Conservation (phyloP, 495 filamentous ascomycete species). For the Daldinia decipiens region DNA sequence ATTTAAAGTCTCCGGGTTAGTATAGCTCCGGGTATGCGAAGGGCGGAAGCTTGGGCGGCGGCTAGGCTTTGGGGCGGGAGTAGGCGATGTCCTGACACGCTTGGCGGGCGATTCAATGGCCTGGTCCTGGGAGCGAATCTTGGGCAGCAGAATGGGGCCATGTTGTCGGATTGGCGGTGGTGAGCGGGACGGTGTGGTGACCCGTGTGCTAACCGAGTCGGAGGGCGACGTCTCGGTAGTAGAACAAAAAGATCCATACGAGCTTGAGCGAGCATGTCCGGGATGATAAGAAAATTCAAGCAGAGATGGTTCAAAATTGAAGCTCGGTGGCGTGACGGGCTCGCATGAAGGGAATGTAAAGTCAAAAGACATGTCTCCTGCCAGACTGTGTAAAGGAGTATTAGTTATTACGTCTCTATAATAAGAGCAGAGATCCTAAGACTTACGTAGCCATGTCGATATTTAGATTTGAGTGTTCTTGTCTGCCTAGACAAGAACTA, state of each 20-base stretch:
- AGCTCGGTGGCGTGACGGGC: slow-evolving; percentile 60
- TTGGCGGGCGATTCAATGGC: slow-evolving; percentile 62
- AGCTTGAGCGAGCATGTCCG: slow-evolving; percentile 62
- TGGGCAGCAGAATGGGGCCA: slow-evolving; percentile 85
- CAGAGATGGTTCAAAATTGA: slow-evolving; percentile 64
- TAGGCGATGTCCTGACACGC: slow-evolving; percentile 53
- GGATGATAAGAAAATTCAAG: slow-evolving; percentile 60
- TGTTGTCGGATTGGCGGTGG: slow-evolving; percentile 80
- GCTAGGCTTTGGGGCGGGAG: slow-evolving; percentile 40
- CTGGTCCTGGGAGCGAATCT: slow-evolving; percentile 87
- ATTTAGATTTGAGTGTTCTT: slow-evolving; percentile 44
- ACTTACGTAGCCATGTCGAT: slow-evolving; percentile 65
- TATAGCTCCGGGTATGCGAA: slow-evolving; percentile 70
- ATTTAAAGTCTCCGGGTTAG: slow-evolving; percentile 68
- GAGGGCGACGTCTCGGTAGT: slow-evolving; percentile 81
- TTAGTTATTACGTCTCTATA: slow-evolving; percentile 39
- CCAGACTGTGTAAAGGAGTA: slow-evolving; percentile 52
- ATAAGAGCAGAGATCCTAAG: slow-evolving; percentile 7
- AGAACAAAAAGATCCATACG: slow-evolving; percentile 64
- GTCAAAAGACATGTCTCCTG: slow-evolving; percentile 63
- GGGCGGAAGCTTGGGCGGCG: slow-evolving; percentile 55
- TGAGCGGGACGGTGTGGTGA: slow-evolving; percentile 72
- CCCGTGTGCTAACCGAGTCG: slow-evolving; percentile 71
- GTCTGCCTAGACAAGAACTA: slow-evolving; percentile 50
- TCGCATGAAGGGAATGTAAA: slow-evolving; percentile 61